phyloP scores from a whole-genome alignment of 768 basidiomycete species.

The Russula compacta region DNA sequence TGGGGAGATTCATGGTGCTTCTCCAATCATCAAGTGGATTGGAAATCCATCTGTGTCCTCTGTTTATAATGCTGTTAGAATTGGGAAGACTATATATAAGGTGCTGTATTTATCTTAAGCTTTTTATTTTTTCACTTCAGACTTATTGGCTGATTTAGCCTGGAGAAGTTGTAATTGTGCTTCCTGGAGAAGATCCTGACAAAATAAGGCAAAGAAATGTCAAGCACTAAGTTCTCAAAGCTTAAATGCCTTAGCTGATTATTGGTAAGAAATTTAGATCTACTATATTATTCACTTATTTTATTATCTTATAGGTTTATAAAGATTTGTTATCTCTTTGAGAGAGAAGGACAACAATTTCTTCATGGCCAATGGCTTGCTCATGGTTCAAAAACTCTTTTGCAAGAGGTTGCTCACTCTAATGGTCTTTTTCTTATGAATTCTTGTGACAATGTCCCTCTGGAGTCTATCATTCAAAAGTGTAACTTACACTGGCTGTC shows the following conservation, averaged over 20 bases:
- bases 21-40: constrained; percentile 18
- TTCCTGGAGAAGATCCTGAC: constrained; percentile 44
- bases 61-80: constrained; percentile 28
- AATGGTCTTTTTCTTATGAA: constrained; percentile 47
- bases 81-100: constrained; percentile 51
- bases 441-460: constrained; percentile 45
- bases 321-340: constrained; percentile 55
- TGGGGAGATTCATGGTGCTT: constrained; percentile 25
- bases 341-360: constrained; percentile 36
- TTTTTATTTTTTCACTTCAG: too few relatives aligned
- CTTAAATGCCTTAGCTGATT: constrained; percentile 47
- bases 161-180: constrained; percentile 57
- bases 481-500: constrained; percentile 41
- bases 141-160: constrained; percentile 29
- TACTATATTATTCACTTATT: background rate
- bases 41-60: background rate
- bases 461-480: constrained; percentile 50
- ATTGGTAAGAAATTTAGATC: constrained; percentile 42
- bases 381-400: constrained; percentile 55
- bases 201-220: constrained; percentile 33
- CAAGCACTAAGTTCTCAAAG: constrained; percentile 35
- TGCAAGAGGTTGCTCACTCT: constrained; percentile 60
- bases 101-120: constrained; percentile 33
- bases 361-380: constrained; percentile 68
- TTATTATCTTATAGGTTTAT: constrained; percentile 45